Evolutionary conservation across 2,329 filamentous ascomycete genomes (phyloP).

Genomic region (Leptoxyphium fumago): DNA sequence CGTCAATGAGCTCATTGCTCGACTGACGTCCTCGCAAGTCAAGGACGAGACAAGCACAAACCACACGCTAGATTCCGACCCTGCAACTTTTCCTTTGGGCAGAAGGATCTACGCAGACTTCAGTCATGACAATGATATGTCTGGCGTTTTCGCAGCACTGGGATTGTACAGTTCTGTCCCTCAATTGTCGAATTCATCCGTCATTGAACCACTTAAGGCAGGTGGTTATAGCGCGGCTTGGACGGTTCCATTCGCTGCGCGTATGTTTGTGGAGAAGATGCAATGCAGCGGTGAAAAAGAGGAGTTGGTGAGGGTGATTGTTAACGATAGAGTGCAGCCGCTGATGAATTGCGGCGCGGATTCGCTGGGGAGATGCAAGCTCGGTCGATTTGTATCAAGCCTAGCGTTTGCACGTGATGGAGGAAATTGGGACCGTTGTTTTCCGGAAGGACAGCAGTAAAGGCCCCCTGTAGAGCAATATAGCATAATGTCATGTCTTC

Average conservation of each 20-base stretch:
- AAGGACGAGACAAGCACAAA: constrained; percentile 64
- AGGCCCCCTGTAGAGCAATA: no score
- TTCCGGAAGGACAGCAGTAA: neutral
- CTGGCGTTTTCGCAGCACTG: constrained; percentile 57
- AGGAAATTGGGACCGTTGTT: constrained; percentile 59
- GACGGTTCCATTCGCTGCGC: constrained; percentile 67
- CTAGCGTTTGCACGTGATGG: constrained; percentile 57
- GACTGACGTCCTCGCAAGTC: constrained; percentile 56
- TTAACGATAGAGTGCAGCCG: constrained; percentile 72
- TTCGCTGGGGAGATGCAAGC: constrained; percentile 51
- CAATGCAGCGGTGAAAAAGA: constrained; percentile 44
- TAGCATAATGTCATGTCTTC: no score
- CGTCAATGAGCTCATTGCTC: constrained; percentile 72
- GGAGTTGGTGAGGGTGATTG: constrained; percentile 61
- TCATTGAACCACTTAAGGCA: constrained; percentile 37
- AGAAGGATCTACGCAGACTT: constrained; percentile 70
- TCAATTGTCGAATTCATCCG: constrained; percentile 25
- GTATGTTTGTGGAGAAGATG: constrained; percentile 84
- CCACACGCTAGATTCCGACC: constrained; percentile 53
- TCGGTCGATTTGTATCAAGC: constrained; percentile 58
- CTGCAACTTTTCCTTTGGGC: constrained; percentile 57
- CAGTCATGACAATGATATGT: constrained; percentile 82
- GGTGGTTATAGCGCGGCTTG: constrained; percentile 62
- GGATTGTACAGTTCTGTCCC: constrained; percentile 45
- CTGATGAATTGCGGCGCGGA: constrained; percentile 59